Conservation (phyloP, 2,329 filamentous ascomycete species). For the Aspergillus transmontanensis region DNA sequence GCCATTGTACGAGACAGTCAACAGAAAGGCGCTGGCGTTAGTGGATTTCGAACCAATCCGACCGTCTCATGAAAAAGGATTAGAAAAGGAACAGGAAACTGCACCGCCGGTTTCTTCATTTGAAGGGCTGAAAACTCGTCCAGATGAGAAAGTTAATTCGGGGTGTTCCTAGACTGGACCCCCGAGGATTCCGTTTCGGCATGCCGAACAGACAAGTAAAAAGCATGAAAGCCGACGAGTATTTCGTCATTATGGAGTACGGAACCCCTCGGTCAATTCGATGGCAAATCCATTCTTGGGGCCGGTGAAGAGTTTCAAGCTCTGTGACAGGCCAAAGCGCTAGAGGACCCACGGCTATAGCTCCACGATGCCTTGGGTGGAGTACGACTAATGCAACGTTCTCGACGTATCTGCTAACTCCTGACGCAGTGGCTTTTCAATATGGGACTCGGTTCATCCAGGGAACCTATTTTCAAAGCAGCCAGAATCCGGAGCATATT, state of each 20-base stretch:
- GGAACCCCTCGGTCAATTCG: not conserved
- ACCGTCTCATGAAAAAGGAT: not conserved
- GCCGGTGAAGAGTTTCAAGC: not conserved
- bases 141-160: not conserved
- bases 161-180: not conserved
- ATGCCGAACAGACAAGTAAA: constrained; percentile 1
- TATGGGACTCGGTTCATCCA: not conserved
- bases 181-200: not conserved
- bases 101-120: not conserved
- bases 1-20: not conserved
- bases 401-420: not conserved
- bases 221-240: not conserved
- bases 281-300: constrained; percentile 3
- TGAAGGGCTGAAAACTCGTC: not conserved
- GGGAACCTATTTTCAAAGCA: not conserved
- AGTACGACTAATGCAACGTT: constrained; percentile 1
- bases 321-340: not conserved
- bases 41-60: not conserved
- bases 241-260: constrained; percentile 1
- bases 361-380: not conserved
- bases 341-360: not conserved
- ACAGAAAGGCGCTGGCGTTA: not conserved
- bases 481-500: not conserved
- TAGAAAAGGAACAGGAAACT: constrained; percentile 3
- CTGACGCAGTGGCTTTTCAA: not conserved